Percentiles rank a stretch among this genome's conserved stretches.
These are phyloP conservation scores for Sporisorium exsertum DNA, from an alignment of 1,284 basidiomycete species.

Conservation along the genomic window DNA sequence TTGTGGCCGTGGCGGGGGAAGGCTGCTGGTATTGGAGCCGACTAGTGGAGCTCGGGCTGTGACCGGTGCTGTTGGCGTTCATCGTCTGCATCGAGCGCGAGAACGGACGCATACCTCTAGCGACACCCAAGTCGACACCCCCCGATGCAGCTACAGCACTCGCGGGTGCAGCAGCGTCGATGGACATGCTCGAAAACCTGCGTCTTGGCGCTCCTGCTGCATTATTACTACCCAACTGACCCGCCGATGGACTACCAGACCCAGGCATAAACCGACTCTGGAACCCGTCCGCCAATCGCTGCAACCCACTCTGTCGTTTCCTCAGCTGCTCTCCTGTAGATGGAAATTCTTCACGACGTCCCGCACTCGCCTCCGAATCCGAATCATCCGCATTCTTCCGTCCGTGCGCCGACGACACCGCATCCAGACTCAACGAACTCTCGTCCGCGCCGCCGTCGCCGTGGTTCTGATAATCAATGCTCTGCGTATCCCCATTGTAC, in stretches of 20 bases:
- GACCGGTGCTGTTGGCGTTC: constrained; percentile 1
- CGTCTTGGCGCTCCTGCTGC: constrained; percentile 20
- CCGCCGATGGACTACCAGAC: not conserved
- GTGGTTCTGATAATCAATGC: constrained; percentile 25
- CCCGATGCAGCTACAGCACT: not conserved
- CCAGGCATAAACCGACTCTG: constrained; percentile 25
- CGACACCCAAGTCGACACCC: not conserved
- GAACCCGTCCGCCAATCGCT: constrained; percentile 35
- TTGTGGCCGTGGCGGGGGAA: not conserved
- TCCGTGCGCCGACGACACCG: not conserved
- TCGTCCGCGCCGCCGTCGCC: constrained; percentile 7
- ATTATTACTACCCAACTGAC: not conserved
- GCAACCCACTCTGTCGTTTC: constrained; percentile 29
- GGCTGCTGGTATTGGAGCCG: not conserved
- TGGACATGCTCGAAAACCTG: constrained; percentile 38
- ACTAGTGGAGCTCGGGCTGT: constrained; percentile 13
- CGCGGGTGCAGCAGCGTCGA: constrained; percentile 12
- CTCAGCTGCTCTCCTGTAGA: constrained; percentile 10
- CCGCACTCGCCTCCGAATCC: constrained; percentile 24
- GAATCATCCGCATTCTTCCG: constrained; percentile 37
- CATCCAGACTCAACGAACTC: not conserved
- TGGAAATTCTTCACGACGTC: not conserved
- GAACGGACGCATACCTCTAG: constrained; percentile 13
- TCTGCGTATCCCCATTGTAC: constrained; percentile 40
- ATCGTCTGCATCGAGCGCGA: constrained; percentile 27